A percentile compares a stretch with the other conserved stretches of the same genome.
Conservation (phyloP, 352 stramenopile genomes). For the Poterioochromonas sp. region DNA sequence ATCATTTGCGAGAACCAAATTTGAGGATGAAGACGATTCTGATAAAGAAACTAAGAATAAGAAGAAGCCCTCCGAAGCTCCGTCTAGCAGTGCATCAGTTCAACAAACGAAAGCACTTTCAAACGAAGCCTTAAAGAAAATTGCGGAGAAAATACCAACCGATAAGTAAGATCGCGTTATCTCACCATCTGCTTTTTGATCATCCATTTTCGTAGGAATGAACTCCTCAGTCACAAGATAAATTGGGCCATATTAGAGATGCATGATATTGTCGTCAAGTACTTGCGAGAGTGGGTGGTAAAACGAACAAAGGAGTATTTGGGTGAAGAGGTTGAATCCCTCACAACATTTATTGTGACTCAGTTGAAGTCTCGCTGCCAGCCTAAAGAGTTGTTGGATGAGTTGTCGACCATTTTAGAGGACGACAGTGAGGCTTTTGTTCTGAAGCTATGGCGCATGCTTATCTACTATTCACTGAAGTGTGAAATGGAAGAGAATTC, state of each 20-base stretch:
- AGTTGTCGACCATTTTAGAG: not conserved
- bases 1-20: not conserved
- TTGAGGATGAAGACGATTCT: too few species aligned
- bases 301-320: not conserved
- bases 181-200: not conserved
- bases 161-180: not conserved
- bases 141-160: not conserved
- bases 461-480: not conserved
- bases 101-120: too few species aligned
- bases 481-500: too few species aligned
- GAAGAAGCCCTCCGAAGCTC: not conserved
- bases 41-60: not conserved
- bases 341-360: not conserved
- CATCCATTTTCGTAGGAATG: not conserved
- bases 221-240: not conserved
- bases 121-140: not conserved
- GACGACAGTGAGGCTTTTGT: not conserved
- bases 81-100: not conserved
- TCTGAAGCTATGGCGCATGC: slow-evolving; percentile 17
- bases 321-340: not conserved
- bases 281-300: not conserved
- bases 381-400: not conserved
- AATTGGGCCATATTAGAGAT: not conserved
- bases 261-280: not conserved
- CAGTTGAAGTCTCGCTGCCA: not conserved